A percentile compares a stretch with the other conserved stretches of the same genome.
These are phyloP conservation scores for Sporothrix euskadiensis DNA, from an alignment of 2,329 filamentous ascomycete genomes.

Conservation along the genomic window DNA sequence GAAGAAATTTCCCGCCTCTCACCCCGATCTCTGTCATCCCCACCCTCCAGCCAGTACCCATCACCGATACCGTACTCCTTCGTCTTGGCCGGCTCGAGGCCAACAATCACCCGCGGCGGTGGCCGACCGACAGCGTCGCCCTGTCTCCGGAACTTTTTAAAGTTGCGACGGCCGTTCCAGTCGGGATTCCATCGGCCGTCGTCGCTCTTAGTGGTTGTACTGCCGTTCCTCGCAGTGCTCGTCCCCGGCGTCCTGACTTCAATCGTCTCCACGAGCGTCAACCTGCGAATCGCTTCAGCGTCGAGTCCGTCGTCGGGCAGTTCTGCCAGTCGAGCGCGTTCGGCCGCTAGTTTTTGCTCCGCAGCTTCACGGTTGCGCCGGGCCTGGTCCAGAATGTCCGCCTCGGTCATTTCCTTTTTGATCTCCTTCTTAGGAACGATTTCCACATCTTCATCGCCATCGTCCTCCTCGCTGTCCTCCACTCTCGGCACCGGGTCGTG, in stretches of 20 bases:
- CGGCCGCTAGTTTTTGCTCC: conserved; percentile 60
- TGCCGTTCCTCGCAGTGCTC: conserved; percentile 33
- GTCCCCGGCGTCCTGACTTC: conserved; percentile 51
- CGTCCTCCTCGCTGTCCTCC: conserved; percentile 34
- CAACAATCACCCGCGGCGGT: conserved; percentile 60
- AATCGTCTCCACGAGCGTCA: conserved; percentile 78
- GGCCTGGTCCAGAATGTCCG: conserved; percentile 67
- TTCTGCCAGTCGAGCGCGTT: conserved; percentile 55
- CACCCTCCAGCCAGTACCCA: conserved; percentile 70
- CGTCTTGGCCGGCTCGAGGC: conserved; percentile 67
- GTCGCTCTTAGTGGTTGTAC: conserved; percentile 36
- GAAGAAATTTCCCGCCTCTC: not conserved
- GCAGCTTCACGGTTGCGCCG: conserved; percentile 63
- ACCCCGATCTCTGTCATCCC: conserved; percentile 26
- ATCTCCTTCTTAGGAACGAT: conserved; percentile 42
- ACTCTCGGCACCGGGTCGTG: conserved; percentile 47
- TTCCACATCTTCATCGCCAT: conserved; percentile 32
- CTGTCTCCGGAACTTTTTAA: conserved; percentile 77
- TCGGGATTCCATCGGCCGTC: conserved; percentile 74
- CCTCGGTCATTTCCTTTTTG: conserved; percentile 48
- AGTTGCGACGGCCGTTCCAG: conserved; percentile 96
- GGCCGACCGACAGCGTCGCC: conserved; percentile 51
- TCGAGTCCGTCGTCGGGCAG: conserved; percentile 64
- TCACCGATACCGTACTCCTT: conserved; percentile 75
- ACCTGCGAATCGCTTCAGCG: conserved; percentile 68